Evolutionary conservation across 2,329 filamentous ascomycete species (phyloP), one percentile per base, ranked within the genome.

Genomic region (Colletotrichum chlorophyti): DNA sequence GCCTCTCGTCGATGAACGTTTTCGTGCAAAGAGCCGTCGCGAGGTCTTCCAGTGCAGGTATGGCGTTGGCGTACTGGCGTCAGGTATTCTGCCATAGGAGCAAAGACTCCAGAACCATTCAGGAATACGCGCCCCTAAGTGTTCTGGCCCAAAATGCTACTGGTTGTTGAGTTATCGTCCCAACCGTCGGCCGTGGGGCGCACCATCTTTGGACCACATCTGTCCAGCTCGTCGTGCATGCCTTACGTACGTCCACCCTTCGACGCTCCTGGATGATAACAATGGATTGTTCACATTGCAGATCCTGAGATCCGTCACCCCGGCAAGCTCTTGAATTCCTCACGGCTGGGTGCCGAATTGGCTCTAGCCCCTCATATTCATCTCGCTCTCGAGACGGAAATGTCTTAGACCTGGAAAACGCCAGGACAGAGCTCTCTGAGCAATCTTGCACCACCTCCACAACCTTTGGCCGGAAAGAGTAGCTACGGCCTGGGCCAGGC

Each of bases 221-320:
- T n/a, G n/a, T n/a, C n/a, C n/a, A n/a, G n/a, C n/a, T 26, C 23
- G 24, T n/a, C 19, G 14, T 15, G 48, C 31, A 32, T 55, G 10
- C 38, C 51, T 35, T 27, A n/a, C 19, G 8, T 11, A 8, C 50
- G 5, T 6, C 19, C 19, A n/a, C 26, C 14, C 19, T 12, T 17
- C 15, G 17, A 27, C 21, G 21, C 15, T 19, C 29, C 26, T 11
- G 7, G 12, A 49, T 19, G 26, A 35, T 4, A 24, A 57, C 57
- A 60, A 60, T 60, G 52, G 14, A 60, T 60, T 57, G 51, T 60
- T 11, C 1, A 8, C n/a, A 2, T 24, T 29, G 24, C 7, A 17
- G 37, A 32, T 29, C 21, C 51, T 46, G 26, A 42, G 19, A 27
- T 50, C 41, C 31, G 14, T 45, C 35, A 26, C 10, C 24, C 7